Conservation (phyloP, 176 grass and related monocot species). For the Triticum urartu region DNA sequence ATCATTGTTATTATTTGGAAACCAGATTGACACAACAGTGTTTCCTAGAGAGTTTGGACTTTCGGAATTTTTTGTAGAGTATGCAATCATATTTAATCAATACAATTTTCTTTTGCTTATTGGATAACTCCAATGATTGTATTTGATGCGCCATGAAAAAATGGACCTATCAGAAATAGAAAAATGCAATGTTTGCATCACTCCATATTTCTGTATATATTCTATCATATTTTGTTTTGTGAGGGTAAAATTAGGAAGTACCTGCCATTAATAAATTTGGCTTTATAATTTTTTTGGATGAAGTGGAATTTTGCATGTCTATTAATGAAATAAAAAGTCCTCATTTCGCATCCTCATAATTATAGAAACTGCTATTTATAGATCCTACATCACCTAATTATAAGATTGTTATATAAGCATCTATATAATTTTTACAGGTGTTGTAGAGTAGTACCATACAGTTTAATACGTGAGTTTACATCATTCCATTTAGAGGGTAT, state of each 20-base stretch:
- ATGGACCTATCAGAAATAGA: not conserved
- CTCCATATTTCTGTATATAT: conserved; percentile 9
- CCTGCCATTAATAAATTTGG: conserved; percentile 5
- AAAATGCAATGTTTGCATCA: not conserved
- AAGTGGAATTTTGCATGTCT: conserved; percentile 16
- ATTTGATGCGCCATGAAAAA: conserved; percentile 13
- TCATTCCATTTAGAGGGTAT: not conserved
- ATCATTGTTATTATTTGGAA: not conserved
- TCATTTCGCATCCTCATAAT: not conserved
- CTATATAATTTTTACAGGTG: not conserved
- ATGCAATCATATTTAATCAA: conserved; percentile 16
- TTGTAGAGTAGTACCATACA: not conserved
- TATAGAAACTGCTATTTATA: not conserved
- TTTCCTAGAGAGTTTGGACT: not conserved
- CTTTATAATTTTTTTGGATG: conserved; percentile 21
- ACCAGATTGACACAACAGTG: conserved; percentile 2
- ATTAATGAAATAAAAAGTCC: conserved; percentile 9
- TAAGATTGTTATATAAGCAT: not conserved
- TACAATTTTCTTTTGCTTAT: conserved; percentile 8
- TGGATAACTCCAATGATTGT: not conserved
- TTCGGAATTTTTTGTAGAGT: not conserved
- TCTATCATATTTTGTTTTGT: conserved; percentile 22
- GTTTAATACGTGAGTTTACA: not conserved
- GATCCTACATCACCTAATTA: not conserved
- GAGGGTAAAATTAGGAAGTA: not conserved